A percentile compares a stretch with the other conserved stretches of the same genome.
These are phyloP conservation scores for Agaricus subrufescens DNA, from an alignment of 768 basidiomycete genomes.

Conservation along the genomic window DNA sequence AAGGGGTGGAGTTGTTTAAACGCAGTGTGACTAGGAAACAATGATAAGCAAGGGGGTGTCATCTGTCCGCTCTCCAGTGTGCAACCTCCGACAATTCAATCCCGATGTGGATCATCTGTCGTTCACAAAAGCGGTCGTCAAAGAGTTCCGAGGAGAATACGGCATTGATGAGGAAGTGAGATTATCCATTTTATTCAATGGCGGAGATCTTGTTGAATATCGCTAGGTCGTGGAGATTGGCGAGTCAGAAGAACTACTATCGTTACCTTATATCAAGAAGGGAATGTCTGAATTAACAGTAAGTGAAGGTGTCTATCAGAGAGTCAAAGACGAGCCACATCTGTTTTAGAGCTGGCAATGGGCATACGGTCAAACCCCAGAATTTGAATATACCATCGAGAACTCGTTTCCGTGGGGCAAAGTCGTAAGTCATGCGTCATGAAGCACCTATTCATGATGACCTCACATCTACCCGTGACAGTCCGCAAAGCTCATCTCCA, in stretches of 20 bases:
- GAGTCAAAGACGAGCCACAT: not conserved
- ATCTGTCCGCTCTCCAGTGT: constrained; percentile 90
- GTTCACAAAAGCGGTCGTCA: constrained; percentile 66
- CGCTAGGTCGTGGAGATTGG: constrained; percentile 36
- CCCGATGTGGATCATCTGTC: constrained; percentile 53
- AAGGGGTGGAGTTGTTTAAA: not conserved
- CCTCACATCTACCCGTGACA: constrained; percentile 14
- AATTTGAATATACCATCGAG: constrained; percentile 67
- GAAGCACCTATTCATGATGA: not conserved
- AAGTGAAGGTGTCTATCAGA: constrained; percentile 15
- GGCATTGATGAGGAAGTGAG: constrained; percentile 25
- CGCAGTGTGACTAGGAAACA: constrained; percentile 43
- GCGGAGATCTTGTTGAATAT: not conserved
- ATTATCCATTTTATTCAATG: not conserved
- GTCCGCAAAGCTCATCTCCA: constrained; percentile 50
- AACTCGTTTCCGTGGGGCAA: constrained; percentile 47
- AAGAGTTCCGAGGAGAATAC: constrained; percentile 65
- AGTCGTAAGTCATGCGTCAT: not conserved
- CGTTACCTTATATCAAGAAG: constrained; percentile 55
- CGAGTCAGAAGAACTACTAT: constrained; percentile 38
- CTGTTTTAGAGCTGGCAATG: constrained; percentile 80
- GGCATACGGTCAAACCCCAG: constrained; percentile 90
- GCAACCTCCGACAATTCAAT: constrained; percentile 64
- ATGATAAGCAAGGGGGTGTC: constrained; percentile 84
- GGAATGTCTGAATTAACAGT: constrained; percentile 76